These are phyloP conservation scores for Purpureocillium lavendulum DNA, from an alignment of 2,329 filamentous ascomycete species.

Conservation along the genomic window DNA sequence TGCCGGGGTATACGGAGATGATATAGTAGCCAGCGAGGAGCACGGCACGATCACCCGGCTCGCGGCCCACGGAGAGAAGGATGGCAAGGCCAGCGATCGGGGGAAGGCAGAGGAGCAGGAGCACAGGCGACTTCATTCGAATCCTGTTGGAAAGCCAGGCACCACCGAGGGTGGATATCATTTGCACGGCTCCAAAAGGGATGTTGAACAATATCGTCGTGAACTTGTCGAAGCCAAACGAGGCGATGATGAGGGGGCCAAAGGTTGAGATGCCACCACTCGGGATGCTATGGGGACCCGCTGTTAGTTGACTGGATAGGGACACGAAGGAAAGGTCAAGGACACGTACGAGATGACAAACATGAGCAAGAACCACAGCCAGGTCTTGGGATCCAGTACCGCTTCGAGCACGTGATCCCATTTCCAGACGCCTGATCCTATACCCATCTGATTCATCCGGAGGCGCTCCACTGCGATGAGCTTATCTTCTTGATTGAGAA, in stretches of 20 bases:
- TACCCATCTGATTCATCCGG: slow-evolving; percentile 39
- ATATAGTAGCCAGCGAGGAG: slow-evolving; percentile 51
- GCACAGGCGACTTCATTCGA: slow-evolving; percentile 46
- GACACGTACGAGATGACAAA: slow-evolving; percentile 40
- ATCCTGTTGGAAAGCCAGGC: slow-evolving; percentile 46
- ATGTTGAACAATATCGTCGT: slow-evolving; percentile 53
- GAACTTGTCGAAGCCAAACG: slow-evolving; percentile 48
- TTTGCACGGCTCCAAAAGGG: slow-evolving; percentile 51
- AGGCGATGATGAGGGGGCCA: slow-evolving; percentile 47
- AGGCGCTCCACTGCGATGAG: slow-evolving; percentile 49
- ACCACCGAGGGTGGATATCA: slow-evolving; percentile 49
- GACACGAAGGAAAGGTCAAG: no score
- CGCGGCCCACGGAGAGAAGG: slow-evolving; percentile 40
- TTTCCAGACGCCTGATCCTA: slow-evolving; percentile 28
- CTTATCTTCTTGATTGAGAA: slow-evolving; percentile 47
- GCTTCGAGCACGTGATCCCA: slow-evolving; percentile 33
- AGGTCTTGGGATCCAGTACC: slow-evolving; percentile 30
- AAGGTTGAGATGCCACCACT: slow-evolving; percentile 52
- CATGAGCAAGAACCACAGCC: slow-evolving; percentile 34
- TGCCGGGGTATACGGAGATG: slow-evolving; percentile 49
- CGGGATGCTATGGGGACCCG: slow-evolving; percentile 25
- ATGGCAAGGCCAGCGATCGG: slow-evolving; percentile 49
- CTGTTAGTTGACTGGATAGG: no score
- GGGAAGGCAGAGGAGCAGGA: slow-evolving; percentile 44
- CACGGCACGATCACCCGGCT: slow-evolving; percentile 32